A percentile compares a stretch with the other conserved stretches of the same genome.
These are phyloP conservation scores for Helicostylum pulchrum DNA, from an alignment of 192 early-diverging fungal genomes.

Conservation along the genomic window DNA sequence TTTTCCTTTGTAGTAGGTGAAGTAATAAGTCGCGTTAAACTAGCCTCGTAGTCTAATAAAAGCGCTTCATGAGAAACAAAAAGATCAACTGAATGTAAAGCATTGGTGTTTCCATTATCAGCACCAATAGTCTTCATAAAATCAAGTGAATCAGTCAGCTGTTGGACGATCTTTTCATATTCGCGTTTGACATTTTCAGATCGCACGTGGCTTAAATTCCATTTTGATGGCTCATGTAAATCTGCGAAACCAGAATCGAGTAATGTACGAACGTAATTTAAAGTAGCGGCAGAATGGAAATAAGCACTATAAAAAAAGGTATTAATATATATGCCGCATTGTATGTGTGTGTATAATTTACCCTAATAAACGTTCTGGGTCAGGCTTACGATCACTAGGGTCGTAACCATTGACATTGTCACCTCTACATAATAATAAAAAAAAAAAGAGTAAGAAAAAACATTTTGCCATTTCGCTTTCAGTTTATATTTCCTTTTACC, in stretches of 20 bases:
- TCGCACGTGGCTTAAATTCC: slow-evolving; percentile 89
- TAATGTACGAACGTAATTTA: slow-evolving; percentile 92
- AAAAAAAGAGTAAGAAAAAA: neutral
- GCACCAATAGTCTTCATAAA: slow-evolving; percentile 97
- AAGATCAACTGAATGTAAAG: slow-evolving; percentile 81
- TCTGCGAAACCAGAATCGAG: slow-evolving; percentile 85
- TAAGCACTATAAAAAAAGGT: slow-evolving; percentile 60
- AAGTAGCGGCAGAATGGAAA: slow-evolving; percentile 95
- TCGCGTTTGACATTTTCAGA: slow-evolving; percentile 72
- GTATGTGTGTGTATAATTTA: slow-evolving; percentile 12
- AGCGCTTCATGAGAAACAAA: slow-evolving; percentile 97
- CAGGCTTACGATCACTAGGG: slow-evolving; percentile 77
- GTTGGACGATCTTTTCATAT: slow-evolving; percentile 88
- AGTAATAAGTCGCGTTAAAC: slow-evolving; percentile 68
- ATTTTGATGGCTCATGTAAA: slow-evolving; percentile 84
- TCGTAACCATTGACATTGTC: slow-evolving; percentile 98
- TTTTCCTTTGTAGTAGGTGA: slow-evolving; percentile 47
- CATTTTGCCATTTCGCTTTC: neutral
- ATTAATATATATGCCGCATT: too few relatives aligned
- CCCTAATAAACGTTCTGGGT: slow-evolving; percentile 88
- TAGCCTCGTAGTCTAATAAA: slow-evolving; percentile 88
- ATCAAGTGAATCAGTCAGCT: slow-evolving; percentile 82
- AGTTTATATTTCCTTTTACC: slow-evolving; percentile 11
- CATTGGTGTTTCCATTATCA: slow-evolving; percentile 43
- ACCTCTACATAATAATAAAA: slow-evolving; percentile 52